Evolutionary conservation across 2,329 filamentous ascomycete genomes (phyloP).

Genomic region (Amphichorda felina): DNA sequence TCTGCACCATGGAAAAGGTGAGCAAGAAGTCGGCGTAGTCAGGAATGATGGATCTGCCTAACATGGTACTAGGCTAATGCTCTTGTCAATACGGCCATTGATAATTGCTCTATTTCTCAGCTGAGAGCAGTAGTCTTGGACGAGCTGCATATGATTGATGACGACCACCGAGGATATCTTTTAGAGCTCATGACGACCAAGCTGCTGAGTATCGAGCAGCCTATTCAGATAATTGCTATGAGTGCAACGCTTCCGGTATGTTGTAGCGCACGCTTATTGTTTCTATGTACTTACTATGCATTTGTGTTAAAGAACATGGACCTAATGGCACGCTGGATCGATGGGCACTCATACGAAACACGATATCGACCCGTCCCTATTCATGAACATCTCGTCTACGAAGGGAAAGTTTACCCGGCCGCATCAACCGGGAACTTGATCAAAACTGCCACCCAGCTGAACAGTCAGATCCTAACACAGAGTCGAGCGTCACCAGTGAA

Average conservation of each 20-base stretch:
- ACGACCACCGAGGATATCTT: conserved; percentile 63
- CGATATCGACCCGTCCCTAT: conserved; percentile 65
- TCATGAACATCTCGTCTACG: conserved; percentile 62
- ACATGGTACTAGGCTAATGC: conserved; percentile 49
- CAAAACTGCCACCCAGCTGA: conserved; percentile 42
- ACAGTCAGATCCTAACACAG: conserved; percentile 19
- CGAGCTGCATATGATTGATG: conserved; percentile 74
- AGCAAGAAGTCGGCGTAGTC: background rate
- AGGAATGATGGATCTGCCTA: background rate
- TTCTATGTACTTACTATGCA: too few relatives aligned
- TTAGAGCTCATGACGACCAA: conserved; percentile 66
- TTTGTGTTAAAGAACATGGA: conserved; percentile 49
- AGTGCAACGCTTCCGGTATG: conserved; percentile 63
- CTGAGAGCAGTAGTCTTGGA: conserved; percentile 60
- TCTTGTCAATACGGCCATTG: conserved; percentile 61
- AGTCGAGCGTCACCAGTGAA: conserved; percentile 27
- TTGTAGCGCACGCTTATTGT: too few relatives aligned
- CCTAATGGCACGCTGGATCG: conserved; percentile 57
- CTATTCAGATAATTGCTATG: conserved; percentile 66
- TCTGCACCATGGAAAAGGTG: conserved; percentile 69
- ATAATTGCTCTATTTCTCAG: conserved; percentile 53
- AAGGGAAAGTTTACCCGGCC: conserved; percentile 54
- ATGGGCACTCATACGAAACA: conserved; percentile 60
- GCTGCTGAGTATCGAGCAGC: conserved; percentile 53
- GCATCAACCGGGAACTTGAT: conserved; percentile 42